Base-by-base conservation (phyloP, 2,329 filamentous ascomycete species). In the Fusarium duplospermum region DNA sequence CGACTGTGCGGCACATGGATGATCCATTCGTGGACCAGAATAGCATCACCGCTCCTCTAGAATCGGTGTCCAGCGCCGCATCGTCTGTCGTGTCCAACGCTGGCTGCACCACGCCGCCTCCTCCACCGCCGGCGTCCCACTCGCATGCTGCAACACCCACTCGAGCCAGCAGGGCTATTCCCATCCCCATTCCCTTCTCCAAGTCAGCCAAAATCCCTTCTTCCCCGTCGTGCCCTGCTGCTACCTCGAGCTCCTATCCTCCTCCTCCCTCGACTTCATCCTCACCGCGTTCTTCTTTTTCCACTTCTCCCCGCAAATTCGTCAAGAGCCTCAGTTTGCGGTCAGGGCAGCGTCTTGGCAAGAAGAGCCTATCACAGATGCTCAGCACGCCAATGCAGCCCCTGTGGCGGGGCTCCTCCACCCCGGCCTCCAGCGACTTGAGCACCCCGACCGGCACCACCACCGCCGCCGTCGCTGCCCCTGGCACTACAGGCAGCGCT, bases 251-350 rank as follows among this genome's bases (percentile, higher is more conserved):
- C 54, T 62, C 62, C 29, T 40, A 59, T 54, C 66, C 18, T 36
- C 22, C 31, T 42, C 52, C 45, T 47, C 69, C 61, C 24, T 77
- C 72, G 24, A 66, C 68, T 47, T 60, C 64, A 54, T 78, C 74
- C n/a, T 76, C 76, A 54, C 73, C 76, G 52, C 67, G 75, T 27
- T 71, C 71, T 47, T 79, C 77, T 54, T 74, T 72, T 65, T 75
- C 78, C 57, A 72, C 74, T 18, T 71, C 72, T 60, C 68, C 73
- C 62, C 73, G 71, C 63, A 80, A 75, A 57, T 67, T 80, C 47
- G 72, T 77, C 45, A 79, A 78, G 67, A 78, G 76, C 59, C 67
- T 79, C 67, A 81, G 80, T 70, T 69, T 77, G 58, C 78, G 76
- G 52, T 77, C 80, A 11, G 70, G 69, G 57, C 73, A 77, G 52